These are phyloP conservation scores for Globisporangium alternatum DNA, from an alignment of 352 stramenopile species.

Conservation along the genomic window DNA sequence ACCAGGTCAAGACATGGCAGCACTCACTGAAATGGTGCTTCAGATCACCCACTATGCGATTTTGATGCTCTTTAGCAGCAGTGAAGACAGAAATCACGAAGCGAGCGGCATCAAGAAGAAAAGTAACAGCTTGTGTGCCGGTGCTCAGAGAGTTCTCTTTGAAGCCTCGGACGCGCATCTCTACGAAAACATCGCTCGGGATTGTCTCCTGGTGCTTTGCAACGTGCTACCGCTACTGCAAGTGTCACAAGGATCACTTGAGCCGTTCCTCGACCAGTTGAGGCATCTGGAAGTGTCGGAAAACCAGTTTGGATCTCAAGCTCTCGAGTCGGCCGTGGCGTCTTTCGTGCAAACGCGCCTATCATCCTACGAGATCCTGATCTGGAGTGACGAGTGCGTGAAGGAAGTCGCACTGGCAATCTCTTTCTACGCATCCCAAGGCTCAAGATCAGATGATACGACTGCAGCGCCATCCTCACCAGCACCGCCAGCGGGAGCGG, in stretches of 20 bases:
- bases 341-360: conserved; percentile 19
- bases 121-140: neutral
- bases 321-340: conserved; percentile 16
- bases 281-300: neutral
- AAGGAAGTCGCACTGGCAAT: conserved; percentile 53
- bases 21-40: conserved; percentile 24
- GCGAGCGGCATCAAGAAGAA: too few species aligned
- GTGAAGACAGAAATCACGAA: neutral
- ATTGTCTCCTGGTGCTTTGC: conserved; percentile 52
- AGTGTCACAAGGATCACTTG: conserved; percentile 16
- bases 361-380: conserved; percentile 21
- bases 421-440: conserved; percentile 16
- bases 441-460: neutral
- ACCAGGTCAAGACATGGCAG: neutral
- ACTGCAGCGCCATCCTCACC: neutral
- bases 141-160: neutral
- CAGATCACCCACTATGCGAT: conserved; percentile 30
- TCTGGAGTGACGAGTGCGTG: conserved; percentile 59
- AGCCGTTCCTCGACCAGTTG: conserved; percentile 16
- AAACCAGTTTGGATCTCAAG: neutral
- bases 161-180: conserved; percentile 17
- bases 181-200: conserved; percentile 24
- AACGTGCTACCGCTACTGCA: conserved; percentile 40
- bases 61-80: conserved; percentile 20
- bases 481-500: neutral